Evolutionary conservation across 331 rosid species (phyloP).

Genomic region (Dryas integrifolia): DNA sequence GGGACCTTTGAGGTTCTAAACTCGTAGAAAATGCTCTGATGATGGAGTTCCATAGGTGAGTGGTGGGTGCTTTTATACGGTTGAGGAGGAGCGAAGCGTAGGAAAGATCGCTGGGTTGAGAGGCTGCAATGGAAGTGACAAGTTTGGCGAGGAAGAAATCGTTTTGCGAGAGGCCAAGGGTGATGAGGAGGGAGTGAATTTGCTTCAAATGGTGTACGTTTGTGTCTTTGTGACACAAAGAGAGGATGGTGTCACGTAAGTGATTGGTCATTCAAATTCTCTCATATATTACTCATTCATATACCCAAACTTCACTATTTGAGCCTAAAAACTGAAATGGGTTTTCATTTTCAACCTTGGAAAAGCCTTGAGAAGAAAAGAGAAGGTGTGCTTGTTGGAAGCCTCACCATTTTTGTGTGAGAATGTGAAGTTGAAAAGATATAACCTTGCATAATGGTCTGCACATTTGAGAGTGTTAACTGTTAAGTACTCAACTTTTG

Average conservation of each 20-base stretch:
- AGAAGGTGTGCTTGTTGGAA: too few species aligned
- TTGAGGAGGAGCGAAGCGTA: conserved; percentile 10
- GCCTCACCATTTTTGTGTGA: too few species aligned
- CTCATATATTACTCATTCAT: too few species aligned
- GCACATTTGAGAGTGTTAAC: too few species aligned
- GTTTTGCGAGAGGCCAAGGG: conserved; percentile 6
- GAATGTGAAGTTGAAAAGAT: too few species aligned
- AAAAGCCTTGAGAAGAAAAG: too few species aligned
- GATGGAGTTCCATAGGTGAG: conserved; percentile 19
- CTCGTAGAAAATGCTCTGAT: conserved; percentile 8
- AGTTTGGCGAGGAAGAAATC: conserved; percentile 11
- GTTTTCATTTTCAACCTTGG: too few species aligned
- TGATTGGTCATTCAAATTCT: background rate
- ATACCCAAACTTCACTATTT: too few species aligned
- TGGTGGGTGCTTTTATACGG: background rate
- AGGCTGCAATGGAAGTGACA: background rate
- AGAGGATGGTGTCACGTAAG: background rate
- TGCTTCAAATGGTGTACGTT: conserved; percentile 4
- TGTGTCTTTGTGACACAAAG: background rate
- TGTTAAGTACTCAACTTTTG: too few species aligned
- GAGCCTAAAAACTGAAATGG: too few species aligned
- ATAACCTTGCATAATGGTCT: too few species aligned
- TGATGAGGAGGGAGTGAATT: conserved; percentile 4
- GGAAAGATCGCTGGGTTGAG: conserved; percentile 1
- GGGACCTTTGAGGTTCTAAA: background rate